Evolutionary conservation across 805 yeast species (phyloP).

Genomic region (Hanseniaspora occidentalis): DNA sequence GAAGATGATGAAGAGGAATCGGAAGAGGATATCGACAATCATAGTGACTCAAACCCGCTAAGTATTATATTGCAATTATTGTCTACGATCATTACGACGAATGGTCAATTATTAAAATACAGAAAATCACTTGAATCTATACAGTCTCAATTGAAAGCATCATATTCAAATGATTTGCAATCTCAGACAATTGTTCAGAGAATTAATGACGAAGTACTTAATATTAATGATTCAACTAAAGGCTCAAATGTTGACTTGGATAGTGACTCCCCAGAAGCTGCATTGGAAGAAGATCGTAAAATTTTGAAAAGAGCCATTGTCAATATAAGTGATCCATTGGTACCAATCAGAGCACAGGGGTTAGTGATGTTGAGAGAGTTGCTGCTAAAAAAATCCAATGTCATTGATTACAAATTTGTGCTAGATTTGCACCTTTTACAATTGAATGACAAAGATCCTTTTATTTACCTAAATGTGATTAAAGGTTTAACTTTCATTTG

Average conservation of each 20-base stretch:
- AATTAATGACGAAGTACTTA: constrained; percentile 1
- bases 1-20: constrained; percentile 21
- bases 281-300: constrained; percentile 21
- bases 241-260: not conserved
- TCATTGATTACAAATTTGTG: constrained; percentile 40
- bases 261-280: not conserved
- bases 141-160: not conserved
- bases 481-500: constrained; percentile 59
- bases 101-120: not conserved
- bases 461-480: constrained; percentile 71
- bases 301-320: constrained; percentile 47
- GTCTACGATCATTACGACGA: constrained; percentile 26
- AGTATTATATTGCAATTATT: constrained; percentile 27
- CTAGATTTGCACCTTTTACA: constrained; percentile 50
- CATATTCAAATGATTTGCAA: not conserved
- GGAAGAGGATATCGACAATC: constrained; percentile 1
- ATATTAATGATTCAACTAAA: not conserved
- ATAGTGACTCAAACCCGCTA: constrained; percentile 8
- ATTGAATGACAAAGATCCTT: constrained; percentile 72
- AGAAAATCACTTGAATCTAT: not conserved
- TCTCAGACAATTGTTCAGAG: constrained; percentile 1
- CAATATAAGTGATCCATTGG: constrained; percentile 61
- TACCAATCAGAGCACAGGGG: constrained; percentile 84
- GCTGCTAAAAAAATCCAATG: constrained; percentile 35
- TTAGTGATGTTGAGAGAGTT: constrained; percentile 49